Base-by-base conservation (phyloP, 139 green algal genomes). In the Trebouxia sp. region DNA sequence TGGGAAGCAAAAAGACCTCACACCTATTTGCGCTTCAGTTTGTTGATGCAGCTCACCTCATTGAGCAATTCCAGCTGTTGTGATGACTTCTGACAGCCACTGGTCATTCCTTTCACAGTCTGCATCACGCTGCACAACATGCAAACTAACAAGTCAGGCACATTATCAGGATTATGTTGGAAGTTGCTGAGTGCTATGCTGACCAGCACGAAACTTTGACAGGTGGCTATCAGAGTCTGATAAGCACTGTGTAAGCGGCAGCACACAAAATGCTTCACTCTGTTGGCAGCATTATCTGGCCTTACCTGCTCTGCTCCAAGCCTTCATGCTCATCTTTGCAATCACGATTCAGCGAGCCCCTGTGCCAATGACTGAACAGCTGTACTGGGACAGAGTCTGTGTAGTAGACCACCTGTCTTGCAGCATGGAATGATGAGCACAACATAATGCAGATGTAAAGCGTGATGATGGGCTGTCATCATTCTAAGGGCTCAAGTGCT, bases 381-480 rank as follows among this genome's bases (percentile, higher is more conserved):
- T 47, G 69, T 20, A n/a, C 6, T 11, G 69, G 69, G 11, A 78
- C 43, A 39, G 56, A 20, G n/a, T 78, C 69, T 56, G 69, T 78
- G n/a, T 41, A 38, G 69, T 22, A n/a, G 37, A 78, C 58, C 37
- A 78, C 39, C 69, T 78, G 69, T n/a, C n/a, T 39, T 24, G n/a
- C 8, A 30, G 32, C 69, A 58, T 28, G 6, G 5, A 39, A 58
- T 24, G 58, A n/a, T 70, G 58, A n/a, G 28, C 58, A 24, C 35
- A 32, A 32, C 41, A 41, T 56, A 47, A 20, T 55, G 11, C 69
- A 56, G 26, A 17, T n/a, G n/a, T n/a, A n/a, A n/a, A n/a, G n/a
- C n/a, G n/a, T n/a, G n/a, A n/a, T n/a, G n/a, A n/a, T n/a, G n/a
- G n/a, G n/a, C n/a, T n/a, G n/a, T n/a, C n/a, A n/a, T n/a, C n/a